Evolutionary conservation across 192 early-diverging fungal species (phyloP).

Genomic region (Mortierella hygrophila): DNA sequence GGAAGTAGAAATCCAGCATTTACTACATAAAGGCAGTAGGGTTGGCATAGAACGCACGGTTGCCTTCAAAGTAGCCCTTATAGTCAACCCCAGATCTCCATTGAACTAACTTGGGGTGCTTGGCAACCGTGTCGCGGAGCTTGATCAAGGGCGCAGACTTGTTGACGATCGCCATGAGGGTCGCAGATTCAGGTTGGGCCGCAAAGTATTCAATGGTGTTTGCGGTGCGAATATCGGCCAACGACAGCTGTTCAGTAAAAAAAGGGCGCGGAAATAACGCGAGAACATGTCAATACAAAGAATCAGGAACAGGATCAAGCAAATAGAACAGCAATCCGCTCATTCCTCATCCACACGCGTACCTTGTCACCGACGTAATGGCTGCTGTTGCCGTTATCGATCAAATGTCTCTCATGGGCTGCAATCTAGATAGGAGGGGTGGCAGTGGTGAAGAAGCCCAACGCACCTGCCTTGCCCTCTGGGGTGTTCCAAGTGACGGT

Average conservation of each 20-base stretch:
- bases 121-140: constrained; percentile 21
- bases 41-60: constrained; percentile 17
- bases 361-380: constrained; percentile 39
- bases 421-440: constrained; percentile 13
- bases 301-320: neutral
- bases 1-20: neutral
- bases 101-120: constrained; percentile 32
- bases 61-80: neutral
- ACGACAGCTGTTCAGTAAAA: constrained; percentile 16
- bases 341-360: neutral
- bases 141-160: constrained; percentile 21
- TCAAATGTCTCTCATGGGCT: constrained; percentile 31
- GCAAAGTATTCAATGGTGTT: constrained; percentile 25
- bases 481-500: constrained; percentile 19
- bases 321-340: neutral
- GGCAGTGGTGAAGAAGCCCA: neutral
- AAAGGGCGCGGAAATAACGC: neutral
- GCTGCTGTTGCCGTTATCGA: constrained; percentile 37
- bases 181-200: neutral
- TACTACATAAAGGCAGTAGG: constrained; percentile 7
- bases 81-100: constrained; percentile 24
- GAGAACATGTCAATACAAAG: neutral
- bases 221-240: constrained; percentile 39
- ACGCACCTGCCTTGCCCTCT: neutral
- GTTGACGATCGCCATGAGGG: constrained; percentile 13